Evolutionary conservation across 2,329 filamentous ascomycete species (phyloP), one percentile per base, ranked within the genome.

Genomic region (Geosmithia flava): DNA sequence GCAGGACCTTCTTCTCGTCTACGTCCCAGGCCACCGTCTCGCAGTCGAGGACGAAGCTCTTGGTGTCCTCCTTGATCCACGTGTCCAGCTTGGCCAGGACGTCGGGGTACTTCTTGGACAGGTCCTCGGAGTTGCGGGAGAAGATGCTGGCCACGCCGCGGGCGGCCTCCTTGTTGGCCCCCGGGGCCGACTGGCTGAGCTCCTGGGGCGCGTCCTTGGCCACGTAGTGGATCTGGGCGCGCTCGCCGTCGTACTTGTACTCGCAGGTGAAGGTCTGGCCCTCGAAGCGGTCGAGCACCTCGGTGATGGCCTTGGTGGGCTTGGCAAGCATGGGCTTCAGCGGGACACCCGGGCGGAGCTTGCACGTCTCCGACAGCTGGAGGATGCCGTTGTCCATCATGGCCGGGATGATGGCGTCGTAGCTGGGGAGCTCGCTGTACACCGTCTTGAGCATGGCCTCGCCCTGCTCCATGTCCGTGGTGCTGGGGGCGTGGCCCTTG

Each of bases 301-400:
- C 93, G 1, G 90, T 95, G 57, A 98, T 96, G 5, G 93, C 90
- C 64, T 98, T 98, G 10, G 93, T 98, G 3, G 93, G 93, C 59
- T 97, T 97, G 19, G 93, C 93, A 69, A 98, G 75, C 93, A 98
- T 98, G 57, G 93, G 93, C 66, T 98, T 98, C 50, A 98, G 73
- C 1, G 93, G 93, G 16, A 98, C 86, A 53, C 93, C 93, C 0
- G 93, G 91, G 55, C 88, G 86, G 43, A 98, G 76, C 63, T 94
- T 94, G 75, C 93, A 96, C 49, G 84, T 80, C 10, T 95, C 84
- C 47, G 80, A 78, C 13, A 98, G 69, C 39, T 89, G 82, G 68
- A 84, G 79, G 52, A 98, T 87, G 17, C 93, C 93, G 57, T 93
- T 78, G 56, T 93, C 73, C 23, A 96, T 71, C 72, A 97, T 86